Conservation (phyloP, 306 rosid species). For the Lagenaria siceraria region DNA sequence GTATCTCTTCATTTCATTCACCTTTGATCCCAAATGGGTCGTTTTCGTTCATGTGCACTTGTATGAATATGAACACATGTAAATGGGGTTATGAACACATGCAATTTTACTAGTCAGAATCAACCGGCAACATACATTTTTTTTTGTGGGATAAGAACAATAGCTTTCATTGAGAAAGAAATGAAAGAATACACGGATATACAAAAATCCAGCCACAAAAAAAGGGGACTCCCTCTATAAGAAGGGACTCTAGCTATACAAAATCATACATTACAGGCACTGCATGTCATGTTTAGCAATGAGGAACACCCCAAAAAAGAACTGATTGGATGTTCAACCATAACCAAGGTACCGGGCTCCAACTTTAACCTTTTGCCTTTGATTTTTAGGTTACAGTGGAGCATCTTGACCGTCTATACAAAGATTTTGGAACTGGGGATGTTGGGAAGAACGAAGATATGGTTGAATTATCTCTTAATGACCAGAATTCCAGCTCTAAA, state of each 20-base stretch:
- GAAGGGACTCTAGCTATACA: too few species aligned
- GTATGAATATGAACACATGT: not conserved
- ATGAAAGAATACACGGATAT: too few species aligned
- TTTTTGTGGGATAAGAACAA: too few species aligned
- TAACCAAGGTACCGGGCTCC: not conserved
- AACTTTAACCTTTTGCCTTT: not conserved
- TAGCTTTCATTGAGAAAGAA: too few species aligned
- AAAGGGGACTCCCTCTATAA: too few species aligned
- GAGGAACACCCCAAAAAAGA: not conserved
- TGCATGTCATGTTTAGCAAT: not conserved
- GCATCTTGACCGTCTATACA: constrained; percentile 57
- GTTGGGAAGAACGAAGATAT: constrained; percentile 21
- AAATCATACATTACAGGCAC: too few species aligned
- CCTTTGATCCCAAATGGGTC: not conserved
- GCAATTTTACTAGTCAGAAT: not conserved
- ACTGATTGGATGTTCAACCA: not conserved
- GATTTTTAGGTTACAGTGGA: constrained; percentile 56
- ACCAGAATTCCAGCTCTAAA: constrained; percentile 18
- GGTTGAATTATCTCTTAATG: constrained; percentile 17
- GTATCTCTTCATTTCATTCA: not conserved
- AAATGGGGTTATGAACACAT: not conserved
- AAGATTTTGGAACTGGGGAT: constrained; percentile 62
- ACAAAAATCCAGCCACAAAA: too few species aligned
- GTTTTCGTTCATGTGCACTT: not conserved
- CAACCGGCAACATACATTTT: not conserved